Percentiles rank a stretch among this genome's conserved stretches.
Evolutionary conservation across 148 eudicot species (phyloP).

Genomic region (Pouteria glomerata): DNA sequence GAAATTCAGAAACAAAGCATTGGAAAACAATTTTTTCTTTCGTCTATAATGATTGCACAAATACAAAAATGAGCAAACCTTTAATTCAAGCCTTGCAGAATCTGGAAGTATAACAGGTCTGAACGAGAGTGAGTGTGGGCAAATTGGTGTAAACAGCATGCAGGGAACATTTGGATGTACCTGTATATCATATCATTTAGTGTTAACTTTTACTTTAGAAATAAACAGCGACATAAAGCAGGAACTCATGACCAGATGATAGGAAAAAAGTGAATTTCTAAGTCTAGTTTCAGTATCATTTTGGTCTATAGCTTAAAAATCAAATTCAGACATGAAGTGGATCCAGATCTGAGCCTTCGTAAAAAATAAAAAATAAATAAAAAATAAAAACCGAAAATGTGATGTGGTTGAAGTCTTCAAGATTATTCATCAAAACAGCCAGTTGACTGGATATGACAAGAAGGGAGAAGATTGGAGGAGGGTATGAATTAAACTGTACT

Average conservation of each 20-base stretch:
- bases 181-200: constrained; percentile 36
- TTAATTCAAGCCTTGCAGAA: constrained; percentile 85
- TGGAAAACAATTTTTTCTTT: background rate
- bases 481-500: background rate
- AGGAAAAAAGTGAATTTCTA: background rate
- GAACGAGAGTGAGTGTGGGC: constrained; percentile 97
- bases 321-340: background rate
- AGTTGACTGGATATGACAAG: background rate
- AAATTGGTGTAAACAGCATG: constrained; percentile 97
- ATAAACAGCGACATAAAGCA: background rate
- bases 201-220: constrained; percentile 7
- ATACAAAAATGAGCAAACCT: constrained; percentile 36
- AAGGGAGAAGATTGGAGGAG: background rate
- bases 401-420: too few species aligned
- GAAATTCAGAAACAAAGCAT: background rate
- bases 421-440: background rate
- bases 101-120: constrained; percentile 99
- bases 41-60: background rate
- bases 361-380: too few species aligned
- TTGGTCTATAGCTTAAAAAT: background rate
- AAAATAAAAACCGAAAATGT: too few species aligned
- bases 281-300: background rate
- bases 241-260: background rate
- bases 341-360: too few species aligned
- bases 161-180: constrained; percentile 99